Evolutionary conservation across 1,139 yeast genomes (phyloP).

Genomic region (Suhomyces bokatorum): DNA sequence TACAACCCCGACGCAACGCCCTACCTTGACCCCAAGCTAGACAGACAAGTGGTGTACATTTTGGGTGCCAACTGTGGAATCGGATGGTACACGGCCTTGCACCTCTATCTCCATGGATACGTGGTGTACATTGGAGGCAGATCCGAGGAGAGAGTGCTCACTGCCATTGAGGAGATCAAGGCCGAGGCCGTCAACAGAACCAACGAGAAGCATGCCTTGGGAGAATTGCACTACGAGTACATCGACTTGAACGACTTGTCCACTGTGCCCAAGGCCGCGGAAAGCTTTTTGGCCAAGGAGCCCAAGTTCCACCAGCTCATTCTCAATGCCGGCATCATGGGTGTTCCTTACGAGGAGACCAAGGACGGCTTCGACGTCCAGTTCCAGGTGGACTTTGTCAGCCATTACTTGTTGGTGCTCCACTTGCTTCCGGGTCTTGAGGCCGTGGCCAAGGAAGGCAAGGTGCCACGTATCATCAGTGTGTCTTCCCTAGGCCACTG

Average conservation of each 20-base stretch:
- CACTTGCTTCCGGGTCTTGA: slow-evolving; percentile 31
- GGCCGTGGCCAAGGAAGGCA: slow-evolving; percentile 21
- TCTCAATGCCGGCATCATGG: slow-evolving; percentile 48
- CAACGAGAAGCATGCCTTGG: slow-evolving; percentile 14
- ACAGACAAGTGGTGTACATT: slow-evolving; percentile 63
- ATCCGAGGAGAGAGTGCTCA: slow-evolving; percentile 51
- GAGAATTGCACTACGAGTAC: slow-evolving; percentile 30
- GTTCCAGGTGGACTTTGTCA: slow-evolving; percentile 42
- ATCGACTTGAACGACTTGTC: slow-evolving; percentile 37
- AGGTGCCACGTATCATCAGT: slow-evolving; percentile 34
- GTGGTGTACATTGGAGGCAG: slow-evolving; percentile 74
- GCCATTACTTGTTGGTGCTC: slow-evolving; percentile 37
- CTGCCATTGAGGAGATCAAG: slow-evolving; percentile 56
- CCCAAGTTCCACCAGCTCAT: slow-evolving; percentile 34
- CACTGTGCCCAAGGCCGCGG: slow-evolving; percentile 33
- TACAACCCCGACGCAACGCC: slow-evolving; percentile 34
- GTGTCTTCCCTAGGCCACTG: slow-evolving; percentile 40
- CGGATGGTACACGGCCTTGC: slow-evolving; percentile 76
- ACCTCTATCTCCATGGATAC: slow-evolving; percentile 77
- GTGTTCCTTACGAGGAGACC: slow-evolving; percentile 35
- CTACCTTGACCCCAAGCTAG: slow-evolving; percentile 38
- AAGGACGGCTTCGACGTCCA: slow-evolving; percentile 43
- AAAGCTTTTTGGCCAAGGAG: slow-evolving; percentile 27
- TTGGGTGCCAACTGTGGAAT: slow-evolving; percentile 83
- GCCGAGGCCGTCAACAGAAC: slow-evolving; percentile 48